These are phyloP conservation scores for Hemisphaericaspora xylanilytica DNA, from an alignment of 1,139 yeast genomes.

Conservation along the genomic window DNA sequence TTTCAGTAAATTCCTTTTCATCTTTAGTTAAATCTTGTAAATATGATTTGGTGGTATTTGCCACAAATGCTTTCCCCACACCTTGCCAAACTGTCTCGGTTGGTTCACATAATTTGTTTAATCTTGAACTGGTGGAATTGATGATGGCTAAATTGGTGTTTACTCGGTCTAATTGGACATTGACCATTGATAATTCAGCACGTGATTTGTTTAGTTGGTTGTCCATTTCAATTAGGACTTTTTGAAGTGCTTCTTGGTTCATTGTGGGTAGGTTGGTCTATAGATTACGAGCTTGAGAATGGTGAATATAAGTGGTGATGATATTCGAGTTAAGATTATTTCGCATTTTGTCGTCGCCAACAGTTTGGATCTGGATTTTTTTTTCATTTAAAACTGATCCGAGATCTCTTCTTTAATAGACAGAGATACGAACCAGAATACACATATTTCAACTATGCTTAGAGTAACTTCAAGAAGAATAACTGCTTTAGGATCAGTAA, in stretches of 20 bases:
- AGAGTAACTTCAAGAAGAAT: constrained; percentile 6
- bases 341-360: not conserved
- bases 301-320: no score
- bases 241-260: constrained; percentile 53
- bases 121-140: constrained; percentile 53
- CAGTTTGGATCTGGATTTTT: not conserved
- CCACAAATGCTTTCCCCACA: constrained; percentile 71
- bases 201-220: constrained; percentile 55
- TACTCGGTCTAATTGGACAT: constrained; percentile 55
- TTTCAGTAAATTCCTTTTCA: constrained; percentile 54
- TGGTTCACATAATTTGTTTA: constrained; percentile 39
- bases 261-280: constrained; percentile 30
- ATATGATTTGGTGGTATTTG: constrained; percentile 45
- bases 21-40: constrained; percentile 49
- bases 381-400: not conserved
- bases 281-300: no score
- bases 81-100: constrained; percentile 75
- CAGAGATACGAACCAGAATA: not conserved
- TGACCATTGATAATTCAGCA: constrained; percentile 64
- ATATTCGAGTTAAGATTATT: not conserved
- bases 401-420: not conserved
- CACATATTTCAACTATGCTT: no score
- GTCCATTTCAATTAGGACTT: constrained; percentile 61
- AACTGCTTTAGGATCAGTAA: constrained; percentile 1
- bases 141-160: constrained; percentile 59